Conservation (phyloP, 2,329 filamentous ascomycete species). For the Penicillium sclerotiorum region DNA sequence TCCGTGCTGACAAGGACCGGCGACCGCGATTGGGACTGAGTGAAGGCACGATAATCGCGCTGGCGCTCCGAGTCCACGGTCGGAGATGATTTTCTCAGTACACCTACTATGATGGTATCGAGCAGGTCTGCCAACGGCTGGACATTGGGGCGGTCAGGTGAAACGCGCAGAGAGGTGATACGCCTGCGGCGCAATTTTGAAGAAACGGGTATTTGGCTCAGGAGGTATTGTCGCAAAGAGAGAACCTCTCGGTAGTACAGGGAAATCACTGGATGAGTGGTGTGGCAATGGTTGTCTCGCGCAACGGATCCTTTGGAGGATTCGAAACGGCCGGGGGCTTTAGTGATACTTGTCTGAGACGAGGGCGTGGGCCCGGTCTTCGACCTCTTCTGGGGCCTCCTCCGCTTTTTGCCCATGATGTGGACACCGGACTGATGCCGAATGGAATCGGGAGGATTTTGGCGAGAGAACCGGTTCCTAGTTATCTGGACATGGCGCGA, state of each 20-base stretch:
- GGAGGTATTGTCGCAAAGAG: slow-evolving; percentile 70
- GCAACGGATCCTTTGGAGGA: slow-evolving; percentile 9
- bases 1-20: slow-evolving; percentile 37
- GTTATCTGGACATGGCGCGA: not conserved
- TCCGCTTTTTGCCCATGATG: slow-evolving; percentile 48
- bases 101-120: slow-evolving; percentile 70
- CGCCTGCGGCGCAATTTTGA: slow-evolving; percentile 60
- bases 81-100: slow-evolving; percentile 38
- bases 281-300: slow-evolving; percentile 16
- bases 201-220: slow-evolving; percentile 65
- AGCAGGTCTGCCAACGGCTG: slow-evolving; percentile 59
- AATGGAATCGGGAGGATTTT: not conserved
- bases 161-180: slow-evolving; percentile 37
- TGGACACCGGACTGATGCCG: not conserved
- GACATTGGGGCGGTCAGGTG: slow-evolving; percentile 3
- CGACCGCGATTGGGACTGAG: slow-evolving; percentile 59
- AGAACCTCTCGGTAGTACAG: slow-evolving; percentile 68
- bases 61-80: slow-evolving; percentile 45
- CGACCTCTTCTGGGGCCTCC: slow-evolving; percentile 42
- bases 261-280: slow-evolving; percentile 64
- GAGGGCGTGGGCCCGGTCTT: slow-evolving; percentile 14
- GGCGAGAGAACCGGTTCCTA: not conserved
- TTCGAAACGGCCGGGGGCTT: slow-evolving; percentile 22
- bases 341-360: slow-evolving; percentile 32
- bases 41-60: slow-evolving; percentile 63